A percentile compares a stretch with the other conserved stretches of the same genome.
phyloP scores from a whole-genome alignment of 257 asterid species.

The Plectranthus barbatus region DNA sequence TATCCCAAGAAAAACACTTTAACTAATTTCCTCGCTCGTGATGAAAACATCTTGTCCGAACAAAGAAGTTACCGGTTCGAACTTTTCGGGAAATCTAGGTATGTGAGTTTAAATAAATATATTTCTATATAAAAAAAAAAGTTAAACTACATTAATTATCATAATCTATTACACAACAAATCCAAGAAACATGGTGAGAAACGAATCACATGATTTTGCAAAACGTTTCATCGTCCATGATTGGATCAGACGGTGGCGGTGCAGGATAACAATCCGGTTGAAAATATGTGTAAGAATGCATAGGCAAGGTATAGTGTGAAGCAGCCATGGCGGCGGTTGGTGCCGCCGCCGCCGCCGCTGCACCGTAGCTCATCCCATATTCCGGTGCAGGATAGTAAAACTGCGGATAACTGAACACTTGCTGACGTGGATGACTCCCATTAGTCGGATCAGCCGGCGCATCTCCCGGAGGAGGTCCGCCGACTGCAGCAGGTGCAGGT shows the following conservation, averaged over 20 bases:
- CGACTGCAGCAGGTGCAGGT: conserved; percentile 14
- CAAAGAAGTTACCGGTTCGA: too few relatives aligned
- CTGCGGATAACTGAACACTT: conserved; percentile 28
- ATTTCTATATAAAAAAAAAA: not conserved
- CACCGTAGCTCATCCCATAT: conserved; percentile 42
- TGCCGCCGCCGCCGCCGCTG: conserved; percentile 29
- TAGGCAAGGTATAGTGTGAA: conserved; percentile 30
- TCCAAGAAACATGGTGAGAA: not conserved
- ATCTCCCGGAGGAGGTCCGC: conserved; percentile 16
- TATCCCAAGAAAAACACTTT: too few relatives aligned
- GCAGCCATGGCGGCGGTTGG: conserved; percentile 21
- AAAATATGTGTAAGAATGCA: conserved; percentile 24
- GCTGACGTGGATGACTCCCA: conserved; percentile 23
- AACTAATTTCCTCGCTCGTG: too few relatives aligned
- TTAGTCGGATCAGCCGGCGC: conserved; percentile 19
- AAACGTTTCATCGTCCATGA: conserved; percentile 17
- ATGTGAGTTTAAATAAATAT: too few relatives aligned
- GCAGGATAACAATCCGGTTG: conserved; percentile 14
- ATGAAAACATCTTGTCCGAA: too few relatives aligned
- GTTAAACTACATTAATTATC: not conserved
- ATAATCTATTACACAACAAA: not conserved
- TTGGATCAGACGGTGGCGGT: conserved; percentile 13
- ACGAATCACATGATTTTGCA: conserved; percentile 30
- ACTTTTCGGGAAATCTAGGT: too few relatives aligned
- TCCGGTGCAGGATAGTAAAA: conserved; percentile 30